Percentiles rank a stretch among this genome's conserved stretches.
Evolutionary conservation across 2,329 filamentous ascomycete genomes (phyloP).

Genomic region (Apiospora arundinis): DNA sequence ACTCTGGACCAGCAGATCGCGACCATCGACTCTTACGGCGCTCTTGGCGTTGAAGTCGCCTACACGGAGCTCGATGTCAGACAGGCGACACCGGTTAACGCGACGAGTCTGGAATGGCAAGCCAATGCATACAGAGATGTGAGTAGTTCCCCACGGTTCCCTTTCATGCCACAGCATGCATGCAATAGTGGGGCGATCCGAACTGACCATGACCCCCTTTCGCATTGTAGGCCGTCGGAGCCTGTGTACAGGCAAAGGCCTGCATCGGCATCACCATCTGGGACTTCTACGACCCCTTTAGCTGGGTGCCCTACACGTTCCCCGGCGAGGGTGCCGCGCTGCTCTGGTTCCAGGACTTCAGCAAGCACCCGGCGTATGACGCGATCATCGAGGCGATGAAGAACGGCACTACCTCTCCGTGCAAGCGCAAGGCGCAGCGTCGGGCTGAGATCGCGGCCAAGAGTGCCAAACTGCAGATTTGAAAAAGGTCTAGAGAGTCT

Average conservation of each 20-base stretch:
- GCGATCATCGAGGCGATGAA: slow-evolving; percentile 44
- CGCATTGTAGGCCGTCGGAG: slow-evolving; percentile 32
- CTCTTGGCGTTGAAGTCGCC: slow-evolving; percentile 56
- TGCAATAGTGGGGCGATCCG: no score
- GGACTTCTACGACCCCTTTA: slow-evolving; percentile 45
- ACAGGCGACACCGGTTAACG: slow-evolving; percentile 39
- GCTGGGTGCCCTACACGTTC: slow-evolving; percentile 47
- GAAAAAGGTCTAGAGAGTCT: no score
- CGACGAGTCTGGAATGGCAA: slow-evolving; percentile 39
- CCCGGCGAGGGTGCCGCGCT: slow-evolving; percentile 47
- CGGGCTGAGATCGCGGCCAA: background rate
- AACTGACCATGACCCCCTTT: background rate
- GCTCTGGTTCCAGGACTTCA: slow-evolving; percentile 50
- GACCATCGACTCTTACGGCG: slow-evolving; percentile 51
- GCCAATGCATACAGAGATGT: slow-evolving; percentile 38
- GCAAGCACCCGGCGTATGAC: slow-evolving; percentile 50
- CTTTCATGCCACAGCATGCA: no score
- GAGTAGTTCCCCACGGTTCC: background rate
- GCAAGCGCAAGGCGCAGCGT: slow-evolving; percentile 3
- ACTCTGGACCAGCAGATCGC: slow-evolving; percentile 45
- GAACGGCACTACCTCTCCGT: slow-evolving; percentile 35
- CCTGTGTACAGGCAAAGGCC: slow-evolving; percentile 38
- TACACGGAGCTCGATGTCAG: slow-evolving; percentile 63
- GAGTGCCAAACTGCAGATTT: background rate
- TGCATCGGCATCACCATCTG: slow-evolving; percentile 44